Percentiles rank a stretch among this genome's conserved stretches.
Evolutionary conservation across 805 yeast genomes (phyloP).

Genomic region (Saccharomycopsis sp.): DNA sequence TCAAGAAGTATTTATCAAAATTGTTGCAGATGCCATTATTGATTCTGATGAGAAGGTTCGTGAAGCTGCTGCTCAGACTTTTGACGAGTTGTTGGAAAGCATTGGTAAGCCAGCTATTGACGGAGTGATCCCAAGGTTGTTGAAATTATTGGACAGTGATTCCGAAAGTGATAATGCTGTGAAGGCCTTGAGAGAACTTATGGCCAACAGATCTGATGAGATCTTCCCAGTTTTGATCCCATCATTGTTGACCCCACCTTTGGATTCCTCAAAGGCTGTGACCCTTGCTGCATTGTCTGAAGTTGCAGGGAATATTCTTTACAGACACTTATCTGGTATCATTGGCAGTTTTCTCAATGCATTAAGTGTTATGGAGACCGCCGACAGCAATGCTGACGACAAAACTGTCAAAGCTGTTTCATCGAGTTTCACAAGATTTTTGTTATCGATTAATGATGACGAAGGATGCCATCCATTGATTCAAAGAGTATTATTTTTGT

Average conservation of each 20-base stretch:
- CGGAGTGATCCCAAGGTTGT: slow-evolving; percentile 75
- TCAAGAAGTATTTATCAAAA: slow-evolving; percentile 60
- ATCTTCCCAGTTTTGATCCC: slow-evolving; percentile 93
- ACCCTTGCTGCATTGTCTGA: slow-evolving; percentile 82
- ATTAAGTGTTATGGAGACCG: slow-evolving; percentile 32
- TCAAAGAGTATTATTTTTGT: slow-evolving; percentile 67
- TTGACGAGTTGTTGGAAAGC: slow-evolving; percentile 75
- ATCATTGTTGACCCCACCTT: slow-evolving; percentile 70
- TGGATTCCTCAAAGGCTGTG: slow-evolving; percentile 74
- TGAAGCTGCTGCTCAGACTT: slow-evolving; percentile 84
- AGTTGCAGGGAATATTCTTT: slow-evolving; percentile 79
- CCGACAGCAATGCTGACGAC: slow-evolving; percentile 26
- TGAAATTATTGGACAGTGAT: slow-evolving; percentile 55
- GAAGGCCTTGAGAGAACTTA: slow-evolving; percentile 81
- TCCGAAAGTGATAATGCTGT: slow-evolving; percentile 66
- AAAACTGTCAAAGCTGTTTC: slow-evolving; percentile 31
- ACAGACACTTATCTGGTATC: slow-evolving; percentile 62
- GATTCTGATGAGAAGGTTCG: slow-evolving; percentile 70
- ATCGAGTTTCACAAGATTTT: slow-evolving; percentile 55
- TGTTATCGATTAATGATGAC: slow-evolving; percentile 62
- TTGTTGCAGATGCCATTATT: slow-evolving; percentile 70
- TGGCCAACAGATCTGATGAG: slow-evolving; percentile 81
- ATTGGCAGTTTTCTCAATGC: slow-evolving; percentile 67
- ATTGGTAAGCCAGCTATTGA: slow-evolving; percentile 84
- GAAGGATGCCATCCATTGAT: slow-evolving; percentile 79